Evolutionary conservation across 257 asterid genomes (phyloP), one percentile per base, ranked within the genome.

Genomic region (Ajuga chamaepitys): DNA sequence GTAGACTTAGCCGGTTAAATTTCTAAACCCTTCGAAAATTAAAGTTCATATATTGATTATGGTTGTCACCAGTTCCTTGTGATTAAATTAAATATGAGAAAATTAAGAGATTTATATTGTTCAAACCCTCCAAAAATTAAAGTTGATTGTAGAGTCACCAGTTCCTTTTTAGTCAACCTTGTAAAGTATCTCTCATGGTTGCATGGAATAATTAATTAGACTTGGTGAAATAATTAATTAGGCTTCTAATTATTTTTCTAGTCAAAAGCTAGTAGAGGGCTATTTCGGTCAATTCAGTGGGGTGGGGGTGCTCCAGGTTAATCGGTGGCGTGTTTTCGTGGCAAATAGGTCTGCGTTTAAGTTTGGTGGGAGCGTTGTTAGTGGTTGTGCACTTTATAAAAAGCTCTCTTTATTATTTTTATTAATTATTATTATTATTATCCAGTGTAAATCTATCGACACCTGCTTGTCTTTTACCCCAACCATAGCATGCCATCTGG

Each of bases 281-380:
- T 54, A 75, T 35, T 74, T 66, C 28, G 64, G 90, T 78, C 80
- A 76, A 42, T 58, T 48, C 52, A 26, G 44, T 3, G 45, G 30
- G 41, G 37, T 55, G n/a, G 66, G 56, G 17, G 14, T 46, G 62
- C 64, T 30, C 71, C 80, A 47, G 64, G 42, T 51, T 44, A 54
- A 82, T 66, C 75, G 85, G 87, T 82, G 83, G 86, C 82, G 89
- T 85, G 91, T 81, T 61, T 76, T 73, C 77, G 80, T 83, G 94
- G 87, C 86, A 73, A 83, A 58, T 80, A 54, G 86, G 78, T 62
- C 67, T 82, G 83, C 69, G 74, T 62, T 82, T 35, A 56, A 21
- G 85, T 78, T 82, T 76, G 88, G 88, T 78, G 77, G 75, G 74
- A 25, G 79, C 70, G 84, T 67, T 67, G 77, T 74, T 80, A 76